Percentiles rank a stretch among this genome's conserved stretches.
Conservation (phyloP, 495 filamentous ascomycete genomes). For the Aspergillus biplanus region DNA sequence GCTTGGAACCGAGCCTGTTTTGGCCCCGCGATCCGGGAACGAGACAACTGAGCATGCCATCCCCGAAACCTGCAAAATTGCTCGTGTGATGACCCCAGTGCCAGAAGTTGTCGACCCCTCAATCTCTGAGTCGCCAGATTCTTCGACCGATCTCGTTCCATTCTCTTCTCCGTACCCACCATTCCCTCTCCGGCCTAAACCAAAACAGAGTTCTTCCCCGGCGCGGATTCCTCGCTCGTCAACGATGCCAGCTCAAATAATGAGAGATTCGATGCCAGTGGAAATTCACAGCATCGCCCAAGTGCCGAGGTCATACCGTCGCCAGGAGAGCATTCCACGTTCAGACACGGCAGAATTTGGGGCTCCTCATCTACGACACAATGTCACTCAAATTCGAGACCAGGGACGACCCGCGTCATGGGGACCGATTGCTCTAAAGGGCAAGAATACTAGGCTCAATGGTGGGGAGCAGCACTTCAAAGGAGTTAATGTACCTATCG, state of each 20-base stretch:
- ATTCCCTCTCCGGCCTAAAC: constrained; percentile 18
- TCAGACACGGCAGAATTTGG: constrained; percentile 12
- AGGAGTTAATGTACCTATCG: constrained; percentile 15
- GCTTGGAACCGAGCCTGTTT: not conserved
- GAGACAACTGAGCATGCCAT: constrained; percentile 19
- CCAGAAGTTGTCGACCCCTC: constrained; percentile 22
- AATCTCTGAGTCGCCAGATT: constrained; percentile 26
- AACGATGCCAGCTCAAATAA: constrained; percentile 22
- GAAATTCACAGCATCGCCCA: constrained; percentile 24
- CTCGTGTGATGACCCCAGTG: constrained; percentile 30
- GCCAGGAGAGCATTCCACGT: not conserved
- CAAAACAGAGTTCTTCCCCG: not conserved
- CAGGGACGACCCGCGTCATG: constrained; percentile 34
- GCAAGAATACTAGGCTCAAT: constrained; percentile 1
- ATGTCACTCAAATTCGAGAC: constrained; percentile 9
- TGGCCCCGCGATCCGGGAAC: not conserved
- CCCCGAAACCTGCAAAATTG: constrained; percentile 27
- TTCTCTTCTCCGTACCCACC: constrained; percentile 32
- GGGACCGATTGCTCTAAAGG: constrained; percentile 29
- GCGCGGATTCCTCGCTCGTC: constrained; percentile 11
- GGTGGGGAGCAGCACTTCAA: constrained; percentile 11
- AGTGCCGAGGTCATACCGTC: constrained; percentile 1
- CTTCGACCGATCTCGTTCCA: constrained; percentile 20
- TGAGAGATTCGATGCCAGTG: constrained; percentile 29
- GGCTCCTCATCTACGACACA: not conserved